Evolutionary conservation across 306 rosid genomes (phyloP), one percentile per base, ranked within the genome.

Genomic region (Prunus fruticosa): DNA sequence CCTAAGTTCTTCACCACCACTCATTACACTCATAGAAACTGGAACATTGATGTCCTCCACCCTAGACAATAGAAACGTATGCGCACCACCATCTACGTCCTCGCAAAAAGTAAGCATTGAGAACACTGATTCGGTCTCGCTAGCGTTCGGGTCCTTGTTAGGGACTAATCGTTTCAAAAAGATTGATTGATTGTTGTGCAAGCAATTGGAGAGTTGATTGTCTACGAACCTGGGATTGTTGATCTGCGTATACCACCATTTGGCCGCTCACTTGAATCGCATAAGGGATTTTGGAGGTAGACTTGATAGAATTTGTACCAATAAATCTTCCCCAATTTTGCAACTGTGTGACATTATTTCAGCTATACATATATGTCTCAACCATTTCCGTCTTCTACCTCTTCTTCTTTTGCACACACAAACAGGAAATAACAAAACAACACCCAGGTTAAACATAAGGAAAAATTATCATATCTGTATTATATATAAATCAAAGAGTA

Each of bases 221-320:
- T 34, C 27, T 53, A 56, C 76, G 28, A 72, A 72, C 19, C 14
- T 5, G 3, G 25, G 67, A 30, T 14, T 47, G 64, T 28, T 72
- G n/a, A n/a, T n/a, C n/a, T n/a, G 43, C 25, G 52, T 22, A 27
- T 57, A 41, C 67, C 56, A 72, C 6, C 22, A 20, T 47, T 72
- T 72, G 18, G 22, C n/a, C 3, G 25, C 54, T 10, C 76, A 41
- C 23, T 72, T 72, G 66, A 72, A 72, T 38, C 38, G 66, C 30
- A 56, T 61, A 32, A 56, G 28, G 38, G 76, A 11, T 16, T 72
- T 45, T 3, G 76, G 52, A 6, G 52, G 66, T n/a, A 54, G 65
- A 22, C 32, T 25, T 43, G 8, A 72, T 6, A 72, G 13, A 14
- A 56, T 57, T 57, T 34, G 2, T 11, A 41, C 23, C 67, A 41